phyloP scores from a whole-genome alignment of 148 eudicot species.

The Gaultheria prostrata region DNA sequence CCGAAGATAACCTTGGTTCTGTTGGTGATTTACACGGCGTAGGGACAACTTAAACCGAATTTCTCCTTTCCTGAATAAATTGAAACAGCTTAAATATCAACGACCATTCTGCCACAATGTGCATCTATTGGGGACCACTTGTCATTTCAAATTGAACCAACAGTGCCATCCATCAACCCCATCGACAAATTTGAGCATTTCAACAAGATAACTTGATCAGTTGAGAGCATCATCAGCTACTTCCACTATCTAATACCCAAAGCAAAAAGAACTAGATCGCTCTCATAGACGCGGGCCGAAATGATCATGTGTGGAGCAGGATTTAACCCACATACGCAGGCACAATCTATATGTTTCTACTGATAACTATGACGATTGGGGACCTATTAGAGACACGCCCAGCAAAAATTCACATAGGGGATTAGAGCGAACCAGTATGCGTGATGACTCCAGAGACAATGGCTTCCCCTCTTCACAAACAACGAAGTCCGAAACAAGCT shows the following conservation, averaged over 20 bases:
- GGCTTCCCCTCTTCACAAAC: conserved; percentile 91
- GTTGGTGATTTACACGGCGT: neutral
- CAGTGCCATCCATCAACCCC: neutral
- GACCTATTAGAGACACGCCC: neutral
- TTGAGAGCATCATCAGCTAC: neutral
- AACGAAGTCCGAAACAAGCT: conserved; percentile 83
- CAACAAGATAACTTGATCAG: neutral
- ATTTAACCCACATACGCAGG: neutral
- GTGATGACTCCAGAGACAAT: conserved; percentile 82
- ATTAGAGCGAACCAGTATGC: conserved; percentile 64
- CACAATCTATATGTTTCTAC: neutral
- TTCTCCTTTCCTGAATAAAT: neutral
- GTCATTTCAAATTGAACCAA: neutral
- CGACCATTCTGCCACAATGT: neutral
- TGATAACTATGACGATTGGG: neutral
- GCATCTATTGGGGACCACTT: neutral
- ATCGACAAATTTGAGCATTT: conserved; percentile 5
- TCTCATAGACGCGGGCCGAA: neutral
- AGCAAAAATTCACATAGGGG: neutral
- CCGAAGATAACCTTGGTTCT: neutral
- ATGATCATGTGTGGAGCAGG: neutral
- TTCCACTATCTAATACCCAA: neutral
- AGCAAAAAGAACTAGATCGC: neutral
- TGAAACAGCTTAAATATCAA: neutral
- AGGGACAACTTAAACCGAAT: neutral